Evolutionary conservation across 345 rosid species (phyloP).

Genomic region (Pelargonium nanum): DNA sequence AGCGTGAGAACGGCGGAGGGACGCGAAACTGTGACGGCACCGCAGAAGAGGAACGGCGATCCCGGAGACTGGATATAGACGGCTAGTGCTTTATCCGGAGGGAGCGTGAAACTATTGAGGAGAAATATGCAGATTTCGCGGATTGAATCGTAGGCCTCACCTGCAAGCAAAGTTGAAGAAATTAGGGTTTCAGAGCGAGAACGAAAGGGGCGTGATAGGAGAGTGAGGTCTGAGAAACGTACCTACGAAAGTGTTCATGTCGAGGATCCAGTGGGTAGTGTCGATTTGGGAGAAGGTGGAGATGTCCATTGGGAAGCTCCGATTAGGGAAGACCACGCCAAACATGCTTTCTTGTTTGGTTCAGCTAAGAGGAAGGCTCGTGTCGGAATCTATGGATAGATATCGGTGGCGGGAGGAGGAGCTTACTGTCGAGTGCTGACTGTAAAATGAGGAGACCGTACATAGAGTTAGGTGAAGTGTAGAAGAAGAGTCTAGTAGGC

Average conservation of each 20-base stretch:
- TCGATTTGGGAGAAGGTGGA: constrained; percentile 85
- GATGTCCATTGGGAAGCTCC: constrained; percentile 91
- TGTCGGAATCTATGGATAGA: neutral
- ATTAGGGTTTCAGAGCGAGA: neutral
- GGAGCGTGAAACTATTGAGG: constrained; percentile 63
- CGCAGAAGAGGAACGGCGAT: constrained; percentile 67
- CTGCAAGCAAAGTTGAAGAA: constrained; percentile 17
- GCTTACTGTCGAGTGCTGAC: neutral
- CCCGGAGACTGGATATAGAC: constrained; percentile 90
- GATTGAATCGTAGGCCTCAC: constrained; percentile 77
- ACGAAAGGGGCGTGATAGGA: neutral
- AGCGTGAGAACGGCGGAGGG: constrained; percentile 85
- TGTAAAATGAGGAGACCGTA: neutral
- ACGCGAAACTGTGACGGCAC: constrained; percentile 66
- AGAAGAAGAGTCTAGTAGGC: neutral
- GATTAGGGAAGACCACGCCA: constrained; percentile 89
- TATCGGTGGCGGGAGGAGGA: neutral
- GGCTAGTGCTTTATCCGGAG: constrained; percentile 85
- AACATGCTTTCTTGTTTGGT: constrained; percentile 33
- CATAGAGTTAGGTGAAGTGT: neutral
- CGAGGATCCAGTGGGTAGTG: constrained; percentile 88
- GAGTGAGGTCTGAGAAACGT: constrained; percentile 7
- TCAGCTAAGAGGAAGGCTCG: neutral
- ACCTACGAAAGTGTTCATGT: constrained; percentile 96
- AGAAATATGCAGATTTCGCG: constrained; percentile 81